Evolutionary conservation across 345 rosid genomes (phyloP).

Genomic region (Salix arbutifolia): DNA sequence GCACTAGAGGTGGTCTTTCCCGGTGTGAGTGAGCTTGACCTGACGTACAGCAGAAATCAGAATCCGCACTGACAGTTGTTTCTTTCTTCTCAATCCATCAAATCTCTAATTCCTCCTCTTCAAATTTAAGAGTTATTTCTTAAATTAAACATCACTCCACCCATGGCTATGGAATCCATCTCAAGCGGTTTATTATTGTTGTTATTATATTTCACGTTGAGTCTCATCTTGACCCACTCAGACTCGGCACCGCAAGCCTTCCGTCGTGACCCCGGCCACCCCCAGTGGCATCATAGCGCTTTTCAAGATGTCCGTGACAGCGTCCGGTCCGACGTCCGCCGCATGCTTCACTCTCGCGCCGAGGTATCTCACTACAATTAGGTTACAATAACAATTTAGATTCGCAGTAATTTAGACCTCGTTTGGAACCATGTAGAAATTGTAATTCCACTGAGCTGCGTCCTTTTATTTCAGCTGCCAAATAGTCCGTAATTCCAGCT

Average conservation of each 20-base stretch:
- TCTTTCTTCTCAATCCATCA: not conserved
- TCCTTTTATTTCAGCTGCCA: not conserved
- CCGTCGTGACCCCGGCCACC: constrained; percentile 86
- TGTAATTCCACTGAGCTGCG: not conserved
- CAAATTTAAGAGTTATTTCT: not conserved
- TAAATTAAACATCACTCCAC: not conserved
- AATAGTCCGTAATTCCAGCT: not conserved
- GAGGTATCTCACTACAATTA: constrained; percentile 44
- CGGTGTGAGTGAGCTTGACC: too few relatives aligned
- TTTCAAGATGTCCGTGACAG: constrained; percentile 83
- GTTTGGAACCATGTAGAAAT: not conserved
- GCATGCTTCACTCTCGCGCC: constrained; percentile 96
- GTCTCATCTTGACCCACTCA: constrained; percentile 5
- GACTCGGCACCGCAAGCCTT: constrained; percentile 62
- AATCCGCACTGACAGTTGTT: not conserved
- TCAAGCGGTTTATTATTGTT: not conserved
- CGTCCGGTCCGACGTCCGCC: constrained; percentile 88
- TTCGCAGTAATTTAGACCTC: not conserved
- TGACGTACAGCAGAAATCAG: too few relatives aligned
- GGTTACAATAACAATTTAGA: not conserved
- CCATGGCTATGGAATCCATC: not conserved
- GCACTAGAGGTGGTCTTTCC: too few relatives aligned
- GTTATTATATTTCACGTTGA: constrained; percentile 1
- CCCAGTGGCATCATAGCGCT: constrained; percentile 99
- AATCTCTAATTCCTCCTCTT: not conserved